Conservation (phyloP, 371 early-diverging fungal species). For the Umbelopsis sp. region DNA sequence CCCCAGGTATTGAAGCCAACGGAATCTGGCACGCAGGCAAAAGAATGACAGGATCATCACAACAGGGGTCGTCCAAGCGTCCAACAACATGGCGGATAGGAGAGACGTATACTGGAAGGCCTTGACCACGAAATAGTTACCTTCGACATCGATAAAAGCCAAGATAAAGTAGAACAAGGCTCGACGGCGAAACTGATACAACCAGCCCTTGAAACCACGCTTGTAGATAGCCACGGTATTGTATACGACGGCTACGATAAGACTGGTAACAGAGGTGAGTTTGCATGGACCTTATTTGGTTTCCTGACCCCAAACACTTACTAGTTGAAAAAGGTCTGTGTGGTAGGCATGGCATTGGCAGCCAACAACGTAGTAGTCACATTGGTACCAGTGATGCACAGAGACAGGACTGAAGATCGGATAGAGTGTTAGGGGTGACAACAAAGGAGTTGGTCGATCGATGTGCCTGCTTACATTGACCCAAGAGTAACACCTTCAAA, state of each 20-base stretch:
- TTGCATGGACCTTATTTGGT: too few species aligned
- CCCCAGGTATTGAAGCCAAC: slow-evolving; percentile 67
- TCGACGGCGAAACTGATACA: slow-evolving; percentile 53
- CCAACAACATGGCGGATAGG: slow-evolving; percentile 74
- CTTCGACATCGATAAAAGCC: slow-evolving; percentile 76
- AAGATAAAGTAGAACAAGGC: slow-evolving; percentile 65
- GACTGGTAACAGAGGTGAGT: slow-evolving; percentile 20
- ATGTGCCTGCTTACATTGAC: slow-evolving; percentile 31
- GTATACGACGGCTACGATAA: slow-evolving; percentile 67
- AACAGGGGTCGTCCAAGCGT: slow-evolving; percentile 76
- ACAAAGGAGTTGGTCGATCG: not conserved
- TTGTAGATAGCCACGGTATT: slow-evolving; percentile 61
- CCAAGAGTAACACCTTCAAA: slow-evolving; percentile 33
- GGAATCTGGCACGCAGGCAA: slow-evolving; percentile 64
- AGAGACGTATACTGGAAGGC: slow-evolving; percentile 74
- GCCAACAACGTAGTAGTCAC: slow-evolving; percentile 62
- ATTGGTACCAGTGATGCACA: slow-evolving; percentile 75
- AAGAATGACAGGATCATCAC: slow-evolving; percentile 67
- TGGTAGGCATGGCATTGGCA: slow-evolving; percentile 63
- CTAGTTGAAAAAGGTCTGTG: slow-evolving; percentile 73
- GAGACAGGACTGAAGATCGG: slow-evolving; percentile 45
- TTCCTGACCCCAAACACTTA: slow-evolving; percentile 22
- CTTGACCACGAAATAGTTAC: slow-evolving; percentile 79
- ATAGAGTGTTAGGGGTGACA: not conserved
- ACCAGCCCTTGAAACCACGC: slow-evolving; percentile 52